A percentile compares a stretch with the other conserved stretches of the same genome.
Evolutionary conservation across 257 asterid species (phyloP).

Genomic region (Fraxinus cuspidata): DNA sequence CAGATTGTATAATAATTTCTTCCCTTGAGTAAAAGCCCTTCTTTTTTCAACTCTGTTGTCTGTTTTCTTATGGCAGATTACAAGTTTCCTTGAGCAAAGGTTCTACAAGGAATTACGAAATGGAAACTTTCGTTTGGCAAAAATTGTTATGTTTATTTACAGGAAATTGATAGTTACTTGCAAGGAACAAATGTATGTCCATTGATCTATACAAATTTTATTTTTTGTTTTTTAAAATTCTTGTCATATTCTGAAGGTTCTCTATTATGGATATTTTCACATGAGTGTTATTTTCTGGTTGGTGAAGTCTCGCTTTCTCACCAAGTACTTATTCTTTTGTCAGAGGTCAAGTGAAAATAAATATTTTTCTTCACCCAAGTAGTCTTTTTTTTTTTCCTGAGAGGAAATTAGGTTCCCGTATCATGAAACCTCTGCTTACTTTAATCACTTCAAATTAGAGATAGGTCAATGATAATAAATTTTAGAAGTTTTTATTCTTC

Average conservation of each 20-base stretch:
- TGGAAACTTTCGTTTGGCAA: constrained; percentile 73
- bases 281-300: constrained; percentile 2
- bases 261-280: neutral
- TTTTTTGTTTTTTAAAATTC: neutral
- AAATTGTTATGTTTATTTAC: constrained; percentile 81
- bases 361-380: neutral
- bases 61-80: constrained; percentile 58
- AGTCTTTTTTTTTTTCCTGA: neutral
- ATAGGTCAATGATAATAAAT: no score
- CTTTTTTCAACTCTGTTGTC: constrained; percentile 8
- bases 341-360: neutral
- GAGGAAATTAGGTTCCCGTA: neutral
- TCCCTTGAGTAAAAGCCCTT: constrained; percentile 11
- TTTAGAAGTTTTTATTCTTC: neutral
- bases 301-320: constrained; percentile 6
- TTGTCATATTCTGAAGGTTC: constrained; percentile 7
- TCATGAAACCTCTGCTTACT: no score
- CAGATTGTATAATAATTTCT: neutral
- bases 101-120: constrained; percentile 89
- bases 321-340: neutral
- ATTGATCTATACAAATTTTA: neutral
- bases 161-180: constrained; percentile 76
- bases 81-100: constrained; percentile 83
- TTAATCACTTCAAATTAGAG: no score
- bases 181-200: constrained; percentile 87